These are phyloP conservation scores for Phaseolus coccineus DNA, from an alignment of 331 rosid genomes.

Conservation along the genomic window DNA sequence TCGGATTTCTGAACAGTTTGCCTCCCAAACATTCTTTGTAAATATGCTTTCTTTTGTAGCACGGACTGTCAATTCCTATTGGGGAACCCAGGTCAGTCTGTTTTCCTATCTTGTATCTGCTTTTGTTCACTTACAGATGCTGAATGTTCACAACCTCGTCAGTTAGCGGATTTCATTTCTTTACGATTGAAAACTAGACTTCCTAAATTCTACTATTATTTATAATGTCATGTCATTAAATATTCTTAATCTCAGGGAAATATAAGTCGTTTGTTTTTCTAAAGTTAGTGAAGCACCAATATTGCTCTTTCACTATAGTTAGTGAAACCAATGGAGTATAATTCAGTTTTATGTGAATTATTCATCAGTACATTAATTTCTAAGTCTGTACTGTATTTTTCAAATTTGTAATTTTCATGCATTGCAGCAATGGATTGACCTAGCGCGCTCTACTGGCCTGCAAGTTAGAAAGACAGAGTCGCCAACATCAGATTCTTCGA, in stretches of 20 bases:
- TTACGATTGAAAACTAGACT: constrained; percentile 14
- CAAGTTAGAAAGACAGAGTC: constrained; percentile 70
- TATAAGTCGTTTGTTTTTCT: not conserved
- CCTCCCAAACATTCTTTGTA: constrained; percentile 75
- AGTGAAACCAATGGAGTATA: not conserved
- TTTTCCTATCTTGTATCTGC: constrained; percentile 32
- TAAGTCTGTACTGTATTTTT: not conserved
- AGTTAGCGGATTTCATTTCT: constrained; percentile 6
- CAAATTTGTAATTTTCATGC: constrained; percentile 19
- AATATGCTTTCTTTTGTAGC: constrained; percentile 87
- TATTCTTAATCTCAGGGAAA: not conserved
- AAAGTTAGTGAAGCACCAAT: not conserved
- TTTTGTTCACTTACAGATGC: constrained; percentile 40
- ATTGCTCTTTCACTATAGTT: not conserved
- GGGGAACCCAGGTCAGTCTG: constrained; percentile 90
- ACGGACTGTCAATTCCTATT: constrained; percentile 87
- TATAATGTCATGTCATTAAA: not conserved
- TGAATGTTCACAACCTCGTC: constrained; percentile 15
- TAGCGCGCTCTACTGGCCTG: constrained; percentile 80
- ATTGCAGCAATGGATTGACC: constrained; percentile 97
- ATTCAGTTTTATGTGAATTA: constrained; percentile 12
- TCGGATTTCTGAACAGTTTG: constrained; percentile 76
- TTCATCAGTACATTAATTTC: constrained; percentile 23
- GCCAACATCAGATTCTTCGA: constrained; percentile 60
- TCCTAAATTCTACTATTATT: not conserved